phyloP scores from a whole-genome alignment of 1,139 yeast species.

The Magnusiomyces suaveolens region DNA sequence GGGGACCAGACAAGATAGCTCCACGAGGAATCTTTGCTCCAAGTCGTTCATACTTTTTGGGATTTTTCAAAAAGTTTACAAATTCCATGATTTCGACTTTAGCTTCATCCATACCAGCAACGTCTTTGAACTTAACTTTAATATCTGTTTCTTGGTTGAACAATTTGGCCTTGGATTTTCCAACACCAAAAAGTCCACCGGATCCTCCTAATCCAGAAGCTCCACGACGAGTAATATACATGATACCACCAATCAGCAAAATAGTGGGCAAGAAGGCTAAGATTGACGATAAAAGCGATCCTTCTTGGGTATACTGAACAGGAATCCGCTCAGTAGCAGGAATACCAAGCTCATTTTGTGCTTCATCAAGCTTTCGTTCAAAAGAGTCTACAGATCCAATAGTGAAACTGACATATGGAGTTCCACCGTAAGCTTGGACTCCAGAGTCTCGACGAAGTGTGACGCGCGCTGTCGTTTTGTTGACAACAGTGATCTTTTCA shows the following conservation, averaged over 20 bases:
- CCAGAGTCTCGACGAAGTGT: slow-evolving; percentile 20
- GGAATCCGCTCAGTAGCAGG: slow-evolving; percentile 66
- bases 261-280: slow-evolving; percentile 78
- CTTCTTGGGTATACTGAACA: slow-evolving; percentile 65
- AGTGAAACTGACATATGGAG: slow-evolving; percentile 42
- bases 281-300: slow-evolving; percentile 51
- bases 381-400: slow-evolving; percentile 88
- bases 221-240: slow-evolving; percentile 47
- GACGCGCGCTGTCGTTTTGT: slow-evolving; percentile 62
- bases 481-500: slow-evolving; percentile 62
- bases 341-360: slow-evolving; percentile 57
- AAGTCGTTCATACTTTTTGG: slow-evolving; percentile 74
- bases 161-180: slow-evolving; percentile 81
- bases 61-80: slow-evolving; percentile 84
- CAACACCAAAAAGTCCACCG: slow-evolving; percentile 47
- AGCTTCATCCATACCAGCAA: slow-evolving; percentile 95
- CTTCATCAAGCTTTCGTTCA: slow-evolving; percentile 69
- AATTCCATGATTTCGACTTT: slow-evolving; percentile 96
- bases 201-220: slow-evolving; percentile 35
- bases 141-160: slow-evolving; percentile 89
- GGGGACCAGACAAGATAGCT: slow-evolving; percentile 96
- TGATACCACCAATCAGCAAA: slow-evolving; percentile 71
- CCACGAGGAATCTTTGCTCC: slow-evolving; percentile 98
- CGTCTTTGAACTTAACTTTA: slow-evolving; percentile 81
- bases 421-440: slow-evolving; percentile 22